Percentiles rank a stretch among this genome's conserved stretches.
Conservation (phyloP, 768 basidiomycete genomes). For the Cubamyces lactineus region DNA sequence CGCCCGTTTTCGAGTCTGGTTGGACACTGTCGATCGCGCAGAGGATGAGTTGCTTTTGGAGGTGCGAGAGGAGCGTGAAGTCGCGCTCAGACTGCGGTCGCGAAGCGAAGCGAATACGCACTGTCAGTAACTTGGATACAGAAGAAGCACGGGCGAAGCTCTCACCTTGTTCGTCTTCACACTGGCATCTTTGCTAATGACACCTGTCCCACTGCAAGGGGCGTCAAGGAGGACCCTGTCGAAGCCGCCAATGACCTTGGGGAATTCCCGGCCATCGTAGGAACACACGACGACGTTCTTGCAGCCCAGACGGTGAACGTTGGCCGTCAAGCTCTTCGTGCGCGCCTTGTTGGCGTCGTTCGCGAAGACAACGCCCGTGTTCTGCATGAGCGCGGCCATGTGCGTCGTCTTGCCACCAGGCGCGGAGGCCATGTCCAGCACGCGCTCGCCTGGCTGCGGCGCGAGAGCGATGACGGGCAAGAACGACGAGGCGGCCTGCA, state of each 20-base stretch:
- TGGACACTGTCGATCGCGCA: slow-evolving; percentile 97
- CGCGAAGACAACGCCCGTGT: slow-evolving; percentile 97
- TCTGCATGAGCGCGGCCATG: slow-evolving; percentile 94
- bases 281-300: slow-evolving; percentile 98
- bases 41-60: slow-evolving; percentile 97
- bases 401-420: slow-evolving; percentile 99
- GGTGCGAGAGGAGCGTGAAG: slow-evolving; percentile 92
- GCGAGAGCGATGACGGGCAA: slow-evolving; percentile 96
- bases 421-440: slow-evolving; percentile 98
- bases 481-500: slow-evolving; percentile 98
- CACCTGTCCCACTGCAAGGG: slow-evolving; percentile 97
- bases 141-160: slow-evolving; percentile 18
- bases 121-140: slow-evolving; percentile 3
- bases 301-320: slow-evolving; percentile 95
- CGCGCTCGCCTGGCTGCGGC: slow-evolving; percentile 90
- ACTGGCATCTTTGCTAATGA: slow-evolving; percentile 96
- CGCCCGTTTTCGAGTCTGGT: slow-evolving; percentile 88
- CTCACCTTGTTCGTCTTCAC: slow-evolving; percentile 98
- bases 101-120: neutral
- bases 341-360: slow-evolving; percentile 95
- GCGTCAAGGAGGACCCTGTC: slow-evolving; percentile 97
- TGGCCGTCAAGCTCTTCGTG: slow-evolving; percentile 95
- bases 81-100: slow-evolving; percentile 82
- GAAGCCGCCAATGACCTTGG: slow-evolving; percentile 98
- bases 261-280: slow-evolving; percentile 97